Evolutionary conservation across 2,329 filamentous ascomycete species (phyloP).

Genomic region (Hymenoscyphus salicellus): DNA sequence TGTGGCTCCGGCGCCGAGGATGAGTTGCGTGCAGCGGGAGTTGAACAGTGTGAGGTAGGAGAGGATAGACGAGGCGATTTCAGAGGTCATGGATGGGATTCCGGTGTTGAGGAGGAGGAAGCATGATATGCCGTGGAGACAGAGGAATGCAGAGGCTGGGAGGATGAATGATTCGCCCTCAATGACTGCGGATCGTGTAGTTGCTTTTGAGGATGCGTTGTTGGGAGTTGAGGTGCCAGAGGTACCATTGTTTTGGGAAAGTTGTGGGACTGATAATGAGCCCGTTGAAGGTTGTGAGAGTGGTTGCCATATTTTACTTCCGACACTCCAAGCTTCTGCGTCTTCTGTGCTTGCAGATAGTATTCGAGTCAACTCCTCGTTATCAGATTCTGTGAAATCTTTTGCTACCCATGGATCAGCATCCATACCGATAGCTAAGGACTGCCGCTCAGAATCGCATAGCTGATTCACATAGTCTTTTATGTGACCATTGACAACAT

Average conservation of each 20-base stretch:
- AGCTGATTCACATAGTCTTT: constrained; percentile 72
- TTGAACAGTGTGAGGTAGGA: constrained; percentile 93
- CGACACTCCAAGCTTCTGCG: constrained; percentile 62
- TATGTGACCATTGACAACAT: constrained; percentile 77
- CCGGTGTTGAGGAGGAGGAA: constrained; percentile 80
- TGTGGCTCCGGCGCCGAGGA: constrained; percentile 90
- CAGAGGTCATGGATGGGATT: constrained; percentile 84
- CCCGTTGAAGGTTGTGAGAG: constrained; percentile 21
- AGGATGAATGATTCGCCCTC: constrained; percentile 84
- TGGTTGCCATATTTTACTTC: constrained; percentile 57
- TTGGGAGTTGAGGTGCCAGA: constrained; percentile 23
- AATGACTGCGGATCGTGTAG: constrained; percentile 69
- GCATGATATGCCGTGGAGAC: constrained; percentile 75
- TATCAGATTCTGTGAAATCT: constrained; percentile 66
- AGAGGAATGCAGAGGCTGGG: constrained; percentile 76
- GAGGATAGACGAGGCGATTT: constrained; percentile 75
- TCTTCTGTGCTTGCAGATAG: constrained; percentile 70
- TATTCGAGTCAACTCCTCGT: constrained; percentile 59
- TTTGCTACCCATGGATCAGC: constrained; percentile 76
- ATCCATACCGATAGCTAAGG: constrained; percentile 73
- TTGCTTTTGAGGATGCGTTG: constrained; percentile 50
- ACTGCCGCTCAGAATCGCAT: constrained; percentile 69
- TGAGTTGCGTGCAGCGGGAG: constrained; percentile 91
- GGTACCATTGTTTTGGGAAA: constrained; percentile 12
- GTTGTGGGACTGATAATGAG: constrained; percentile 20